Base-by-base conservation (phyloP, 345 rosid genomes). In the Melaleuca quinquenervia region DNA sequence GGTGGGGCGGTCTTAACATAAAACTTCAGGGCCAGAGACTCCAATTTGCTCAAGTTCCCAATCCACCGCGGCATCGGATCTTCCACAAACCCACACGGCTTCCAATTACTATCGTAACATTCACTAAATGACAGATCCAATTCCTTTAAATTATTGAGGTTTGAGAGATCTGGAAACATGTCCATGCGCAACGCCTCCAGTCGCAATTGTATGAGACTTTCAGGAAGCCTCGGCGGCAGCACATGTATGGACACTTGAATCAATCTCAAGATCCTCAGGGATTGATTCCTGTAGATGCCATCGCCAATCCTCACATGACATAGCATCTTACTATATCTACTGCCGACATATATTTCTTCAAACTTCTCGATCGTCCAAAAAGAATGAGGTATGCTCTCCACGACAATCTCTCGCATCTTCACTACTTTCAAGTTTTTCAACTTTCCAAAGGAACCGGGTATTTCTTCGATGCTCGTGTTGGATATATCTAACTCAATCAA, bases 11-110 rank as follows among this genome's bases (percentile, higher is more conserved):
- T 55, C 60, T 6, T 41, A 14, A 2, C 2, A 13, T 3, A 0
- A 2, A 20, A 60, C 0, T 0, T 0, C 36, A 27, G 9, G 10
- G 0, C 0, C 2, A 60, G 36, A 3, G 5, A n/a, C 74, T 60
- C 5, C 5, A 60, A 36, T 6, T 60, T 60, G 74, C 36, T 7
- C 29, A 62, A 62, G 7, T 29, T 62, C 75, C 6, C 75, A 62
- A 60, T 53, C 56, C 56, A 3, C 5, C 5, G 11, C 1, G 56
- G 18, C 36, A 27, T 14, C 3, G 9, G 20, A 60, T 2, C 64
- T 12, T 58, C 2, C 64, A 58, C 32, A 58, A 3, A 16, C 64
- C 11, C 44, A 7, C 0, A 20, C 27, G 21, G 29, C 15, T 14
- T 21, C 9, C 16, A 15, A 6, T 0, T 36, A 14, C 3, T 11